Conservation (phyloP, 768 basidiomycete genomes). For the Calvatia gigantea region DNA sequence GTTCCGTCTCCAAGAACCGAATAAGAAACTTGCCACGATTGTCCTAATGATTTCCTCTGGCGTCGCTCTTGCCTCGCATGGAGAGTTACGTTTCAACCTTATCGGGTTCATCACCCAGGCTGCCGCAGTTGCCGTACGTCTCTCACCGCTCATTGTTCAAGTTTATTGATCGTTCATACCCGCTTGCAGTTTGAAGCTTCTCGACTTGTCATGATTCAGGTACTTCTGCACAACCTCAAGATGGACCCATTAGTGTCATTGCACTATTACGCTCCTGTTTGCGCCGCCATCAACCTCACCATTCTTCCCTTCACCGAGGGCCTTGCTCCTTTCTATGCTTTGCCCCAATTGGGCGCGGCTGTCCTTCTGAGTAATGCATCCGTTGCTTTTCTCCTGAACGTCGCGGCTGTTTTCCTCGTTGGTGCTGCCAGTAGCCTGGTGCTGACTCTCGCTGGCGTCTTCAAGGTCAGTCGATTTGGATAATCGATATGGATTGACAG, state of each 20-base stretch:
- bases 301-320: slow-evolving; percentile 94
- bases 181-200: slow-evolving; percentile 78
- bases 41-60: slow-evolving; percentile 89
- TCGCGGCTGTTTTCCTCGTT: slow-evolving; percentile 93
- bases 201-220: slow-evolving; percentile 94
- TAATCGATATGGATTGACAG: not conserved
- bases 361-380: slow-evolving; percentile 81
- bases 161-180: not conserved
- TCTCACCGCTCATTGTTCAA: not conserved
- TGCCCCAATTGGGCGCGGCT: slow-evolving; percentile 60
- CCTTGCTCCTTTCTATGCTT: slow-evolving; percentile 75
- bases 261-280: slow-evolving; percentile 96
- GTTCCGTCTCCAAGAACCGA: slow-evolving; percentile 86
- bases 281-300: slow-evolving; percentile 82
- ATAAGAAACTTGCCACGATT: slow-evolving; percentile 73
- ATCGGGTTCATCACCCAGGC: slow-evolving; percentile 87
- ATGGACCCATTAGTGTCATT: slow-evolving; percentile 97
- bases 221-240: slow-evolving; percentile 90
- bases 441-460: slow-evolving; percentile 90
- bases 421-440: slow-evolving; percentile 85
- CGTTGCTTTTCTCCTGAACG: slow-evolving; percentile 85
- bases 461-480: slow-evolving; percentile 70
- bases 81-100: slow-evolving; percentile 83
- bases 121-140: slow-evolving; percentile 76
- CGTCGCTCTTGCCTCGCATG: slow-evolving; percentile 85